Evolutionary conservation across 2,329 filamentous ascomycete genomes (phyloP).

Genomic region (Xylaria sp.): DNA sequence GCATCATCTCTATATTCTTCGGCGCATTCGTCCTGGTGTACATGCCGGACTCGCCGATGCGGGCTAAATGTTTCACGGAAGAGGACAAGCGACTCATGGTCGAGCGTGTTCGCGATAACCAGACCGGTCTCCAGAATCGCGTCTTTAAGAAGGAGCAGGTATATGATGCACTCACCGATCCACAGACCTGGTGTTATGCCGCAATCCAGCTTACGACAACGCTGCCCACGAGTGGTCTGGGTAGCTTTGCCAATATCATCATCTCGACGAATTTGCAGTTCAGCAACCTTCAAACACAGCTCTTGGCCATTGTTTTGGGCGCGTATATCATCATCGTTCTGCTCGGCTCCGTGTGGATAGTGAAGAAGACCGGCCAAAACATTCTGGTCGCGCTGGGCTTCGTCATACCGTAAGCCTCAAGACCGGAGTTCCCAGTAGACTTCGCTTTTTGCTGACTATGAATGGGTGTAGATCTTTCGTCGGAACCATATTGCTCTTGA

Average conservation of each 20-base stretch:
- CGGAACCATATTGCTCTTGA: conserved; percentile 79
- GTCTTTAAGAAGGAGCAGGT: conserved; percentile 60
- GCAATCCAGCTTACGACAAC: conserved; percentile 77
- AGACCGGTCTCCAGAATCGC: conserved; percentile 70
- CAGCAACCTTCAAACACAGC: conserved; percentile 72
- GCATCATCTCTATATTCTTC: conserved; percentile 70
- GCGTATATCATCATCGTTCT: conserved; percentile 79
- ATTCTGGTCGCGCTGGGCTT: conserved; percentile 73
- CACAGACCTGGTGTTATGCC: conserved; percentile 73
- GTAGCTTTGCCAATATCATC: conserved; percentile 79
- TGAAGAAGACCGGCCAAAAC: conserved; percentile 76
- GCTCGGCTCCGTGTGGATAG: conserved; percentile 72
- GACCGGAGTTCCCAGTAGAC: background rate
- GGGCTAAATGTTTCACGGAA: conserved; percentile 75
- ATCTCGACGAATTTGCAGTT: conserved; percentile 75
- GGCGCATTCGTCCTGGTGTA: conserved; percentile 72
- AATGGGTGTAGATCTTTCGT: conserved; percentile 67
- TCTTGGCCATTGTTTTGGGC: conserved; percentile 80
- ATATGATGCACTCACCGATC: conserved; percentile 67
- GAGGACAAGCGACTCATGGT: conserved; percentile 73
- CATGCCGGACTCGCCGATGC: conserved; percentile 77
- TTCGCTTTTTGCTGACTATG: conserved; percentile 14
- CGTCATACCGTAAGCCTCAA: conserved; percentile 67
- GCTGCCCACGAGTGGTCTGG: conserved; percentile 77
- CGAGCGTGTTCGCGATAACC: conserved; percentile 69